Conservation (phyloP, 2,329 filamentous ascomycete genomes). For the Penicillium sp. region DNA sequence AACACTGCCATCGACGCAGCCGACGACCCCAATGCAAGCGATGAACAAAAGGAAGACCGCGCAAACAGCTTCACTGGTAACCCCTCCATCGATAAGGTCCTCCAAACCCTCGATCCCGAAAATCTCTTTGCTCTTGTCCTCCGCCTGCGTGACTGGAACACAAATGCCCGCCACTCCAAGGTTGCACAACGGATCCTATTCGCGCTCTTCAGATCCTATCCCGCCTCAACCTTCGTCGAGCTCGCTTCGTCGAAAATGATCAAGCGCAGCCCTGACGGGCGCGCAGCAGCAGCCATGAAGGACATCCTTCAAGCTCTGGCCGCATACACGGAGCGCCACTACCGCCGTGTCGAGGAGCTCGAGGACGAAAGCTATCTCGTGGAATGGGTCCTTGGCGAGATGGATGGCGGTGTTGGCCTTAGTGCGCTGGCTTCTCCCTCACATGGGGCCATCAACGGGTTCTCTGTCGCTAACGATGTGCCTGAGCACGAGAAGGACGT, state of each 20-base stretch:
- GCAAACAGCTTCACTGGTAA: slow-evolving; percentile 50
- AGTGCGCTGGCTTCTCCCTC: slow-evolving; percentile 33
- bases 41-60: slow-evolving; percentile 35
- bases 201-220: slow-evolving; percentile 79
- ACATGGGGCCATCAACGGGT: slow-evolving; percentile 21
- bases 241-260: slow-evolving; percentile 55
- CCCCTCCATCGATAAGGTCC: slow-evolving; percentile 75
- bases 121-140: slow-evolving; percentile 84
- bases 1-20: slow-evolving; percentile 77
- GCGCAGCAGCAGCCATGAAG: slow-evolving; percentile 66
- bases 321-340: slow-evolving; percentile 92
- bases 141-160: slow-evolving; percentile 93
- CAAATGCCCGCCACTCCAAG: slow-evolving; percentile 83
- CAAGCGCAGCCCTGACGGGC: slow-evolving; percentile 37
- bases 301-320: slow-evolving; percentile 86
- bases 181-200: slow-evolving; percentile 86
- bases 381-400: slow-evolving; percentile 90
- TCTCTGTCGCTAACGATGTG: slow-evolving; percentile 21
- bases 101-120: slow-evolving; percentile 78
- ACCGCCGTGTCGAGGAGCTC: slow-evolving; percentile 84
- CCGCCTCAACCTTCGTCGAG: slow-evolving; percentile 75
- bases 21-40: slow-evolving; percentile 57
- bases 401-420: slow-evolving; percentile 71
- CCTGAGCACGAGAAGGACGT: slow-evolving; percentile 44
- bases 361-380: slow-evolving; percentile 93